Evolutionary conservation across 306 rosid genomes (phyloP), one percentile per base, ranked within the genome.

Genomic region (Canavalia gladiata): DNA sequence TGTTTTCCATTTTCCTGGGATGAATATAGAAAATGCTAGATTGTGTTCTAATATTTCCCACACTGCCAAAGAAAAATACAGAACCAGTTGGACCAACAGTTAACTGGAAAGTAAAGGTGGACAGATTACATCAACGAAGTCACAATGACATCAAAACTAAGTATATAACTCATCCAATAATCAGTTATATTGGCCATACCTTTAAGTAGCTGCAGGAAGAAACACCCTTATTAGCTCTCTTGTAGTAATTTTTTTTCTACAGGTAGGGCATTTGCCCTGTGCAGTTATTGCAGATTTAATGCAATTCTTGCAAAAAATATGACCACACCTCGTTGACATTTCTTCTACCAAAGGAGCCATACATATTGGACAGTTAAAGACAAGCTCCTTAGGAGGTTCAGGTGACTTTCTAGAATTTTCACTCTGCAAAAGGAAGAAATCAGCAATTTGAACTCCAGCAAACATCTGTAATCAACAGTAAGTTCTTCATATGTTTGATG

Each of bases 301-400:
- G 84, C 98, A 93, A 0, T 6, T 3, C 86, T 88, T 93, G 58
- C 99, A 95, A 86, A 95, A 95, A 62, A 95, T 95, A 84, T 95
- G 99, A 68, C 99, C 99, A 67, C 99, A 95, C 81, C 75, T 93
- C 7, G 98, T 95, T 0, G 98, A 86, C 84, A 85, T 87, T 75
- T 91, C 96, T 76, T 95, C 98, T 2, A 7, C 84, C 58, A 89
- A 45, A 8, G 87, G 87, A 2, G 75, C 77, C 94, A 89, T 87
- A 54, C 97, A 95, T 82, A 95, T 91, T 65, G 99, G 97, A 54
- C 99, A 95, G 74, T 11, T 88, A 75, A 95, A 89, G 7, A 83
- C 87, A 37, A 92, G 96, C 74, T 89, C 94, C 85, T 86, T 90
- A 12, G 92, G 91, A 51, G 97, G 92, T 69, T 84, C 83, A 8